A percentile compares a stretch with the other conserved stretches of the same genome.
phyloP scores from a whole-genome alignment of 2,329 filamentous ascomycete species.

The Aspergillus sp. region DNA sequence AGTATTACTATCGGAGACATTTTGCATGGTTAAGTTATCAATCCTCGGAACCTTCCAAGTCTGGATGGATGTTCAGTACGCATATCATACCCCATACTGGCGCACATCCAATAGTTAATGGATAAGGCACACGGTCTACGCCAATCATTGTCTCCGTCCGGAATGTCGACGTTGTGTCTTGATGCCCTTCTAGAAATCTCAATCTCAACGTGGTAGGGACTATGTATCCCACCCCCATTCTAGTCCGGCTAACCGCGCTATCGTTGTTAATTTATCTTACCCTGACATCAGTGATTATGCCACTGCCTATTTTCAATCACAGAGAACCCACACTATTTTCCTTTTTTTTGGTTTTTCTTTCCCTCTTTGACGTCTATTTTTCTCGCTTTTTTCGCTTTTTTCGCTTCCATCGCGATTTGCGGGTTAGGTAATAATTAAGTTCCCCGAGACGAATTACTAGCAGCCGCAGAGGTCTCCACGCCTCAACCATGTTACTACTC shows the following conservation, averaged over 20 bases:
- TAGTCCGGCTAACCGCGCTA: not conserved
- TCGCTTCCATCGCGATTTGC: not conserved
- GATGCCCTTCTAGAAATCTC: not conserved
- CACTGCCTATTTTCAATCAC: too few relatives aligned
- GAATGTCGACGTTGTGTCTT: not conserved
- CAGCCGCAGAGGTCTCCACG: not conserved
- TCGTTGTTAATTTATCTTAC: not conserved
- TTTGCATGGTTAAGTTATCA: too few relatives aligned
- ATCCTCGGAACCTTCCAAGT: not conserved
- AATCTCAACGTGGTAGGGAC: not conserved
- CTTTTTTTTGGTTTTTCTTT: not conserved
- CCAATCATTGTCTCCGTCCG: not conserved
- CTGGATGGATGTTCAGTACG: too few relatives aligned
- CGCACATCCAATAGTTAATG: not conserved
- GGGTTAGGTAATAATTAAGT: slow-evolving; percentile 1
- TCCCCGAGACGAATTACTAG: too few relatives aligned
- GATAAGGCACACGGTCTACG: not conserved
- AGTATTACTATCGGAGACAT: too few relatives aligned
- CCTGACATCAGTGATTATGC: not conserved
- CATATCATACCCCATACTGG: too few relatives aligned
- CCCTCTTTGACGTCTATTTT: not conserved
- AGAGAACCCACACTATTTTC: too few relatives aligned
- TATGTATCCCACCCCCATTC: not conserved
- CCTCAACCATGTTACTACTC: not conserved
- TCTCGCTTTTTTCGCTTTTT: not conserved